These are phyloP conservation scores for Arabidopsis arenosa DNA, from an alignment of 345 rosid species.

Conservation along the genomic window DNA sequence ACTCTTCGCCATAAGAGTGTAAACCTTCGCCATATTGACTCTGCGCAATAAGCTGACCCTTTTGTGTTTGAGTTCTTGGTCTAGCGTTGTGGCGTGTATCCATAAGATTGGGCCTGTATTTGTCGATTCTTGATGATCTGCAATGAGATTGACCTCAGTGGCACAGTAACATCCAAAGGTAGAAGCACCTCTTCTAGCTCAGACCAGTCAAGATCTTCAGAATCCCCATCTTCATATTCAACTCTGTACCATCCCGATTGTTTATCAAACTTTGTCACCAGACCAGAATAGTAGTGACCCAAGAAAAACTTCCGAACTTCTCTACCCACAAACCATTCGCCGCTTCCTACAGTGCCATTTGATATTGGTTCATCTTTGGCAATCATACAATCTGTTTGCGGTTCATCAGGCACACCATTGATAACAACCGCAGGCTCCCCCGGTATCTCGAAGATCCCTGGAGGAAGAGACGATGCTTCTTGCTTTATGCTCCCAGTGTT, in stretches of 20 bases:
- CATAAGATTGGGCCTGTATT: slow-evolving; percentile 12
- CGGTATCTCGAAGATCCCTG: slow-evolving; percentile 56
- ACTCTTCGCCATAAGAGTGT: not conserved
- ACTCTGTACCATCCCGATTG: slow-evolving; percentile 81
- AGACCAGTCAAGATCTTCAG: slow-evolving; percentile 81
- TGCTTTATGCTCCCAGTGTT: slow-evolving; percentile 22
- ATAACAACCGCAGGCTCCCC: slow-evolving; percentile 87
- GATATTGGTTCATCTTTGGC: slow-evolving; percentile 39
- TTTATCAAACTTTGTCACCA: slow-evolving; percentile 65
- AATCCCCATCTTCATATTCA: slow-evolving; percentile 84
- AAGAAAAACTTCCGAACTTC: slow-evolving; percentile 67
- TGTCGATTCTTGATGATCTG: slow-evolving; percentile 54
- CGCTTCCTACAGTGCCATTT: slow-evolving; percentile 50
- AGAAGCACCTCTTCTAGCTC: slow-evolving; percentile 70
- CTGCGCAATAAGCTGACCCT: not conserved
- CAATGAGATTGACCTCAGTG: slow-evolving; percentile 67
- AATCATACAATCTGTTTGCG: slow-evolving; percentile 31
- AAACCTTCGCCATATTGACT: slow-evolving; percentile 22
- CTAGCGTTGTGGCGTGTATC: slow-evolving; percentile 8
- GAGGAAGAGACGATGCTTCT: slow-evolving; percentile 45
- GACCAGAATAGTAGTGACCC: slow-evolving; percentile 57
- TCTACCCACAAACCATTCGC: slow-evolving; percentile 92
- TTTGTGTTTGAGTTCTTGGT: slow-evolving; percentile 9
- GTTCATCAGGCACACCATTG: slow-evolving; percentile 69
- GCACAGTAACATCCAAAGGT: slow-evolving; percentile 71